phyloP scores from a whole-genome alignment of 805 yeast genomes.

The Pichia pseudocactophila region DNA sequence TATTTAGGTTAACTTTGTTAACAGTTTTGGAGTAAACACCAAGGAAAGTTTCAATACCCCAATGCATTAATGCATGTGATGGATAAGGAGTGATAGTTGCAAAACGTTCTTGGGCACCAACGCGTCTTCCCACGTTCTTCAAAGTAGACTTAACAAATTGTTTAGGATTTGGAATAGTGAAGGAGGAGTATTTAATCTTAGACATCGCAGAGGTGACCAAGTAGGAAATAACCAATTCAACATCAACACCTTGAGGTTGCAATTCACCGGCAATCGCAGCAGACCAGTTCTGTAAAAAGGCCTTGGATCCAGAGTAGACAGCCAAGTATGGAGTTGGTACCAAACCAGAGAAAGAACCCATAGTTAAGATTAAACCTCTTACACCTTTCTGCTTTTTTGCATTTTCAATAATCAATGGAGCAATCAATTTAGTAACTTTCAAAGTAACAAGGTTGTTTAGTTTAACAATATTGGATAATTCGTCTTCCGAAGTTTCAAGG shows the following conservation, averaged over 20 bases:
- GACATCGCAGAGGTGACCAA: slow-evolving; percentile 95
- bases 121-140: slow-evolving; percentile 64
- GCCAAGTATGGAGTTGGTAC: slow-evolving; percentile 89
- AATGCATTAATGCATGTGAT: slow-evolving; percentile 90
- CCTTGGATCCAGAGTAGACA: slow-evolving; percentile 92
- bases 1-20: slow-evolving; percentile 54
- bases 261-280: slow-evolving; percentile 82
- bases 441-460: slow-evolving; percentile 82
- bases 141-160: slow-evolving; percentile 69
- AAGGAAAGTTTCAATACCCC: slow-evolving; percentile 63
- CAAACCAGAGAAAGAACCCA: slow-evolving; percentile 97
- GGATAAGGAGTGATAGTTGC: slow-evolving; percentile 88
- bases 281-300: slow-evolving; percentile 92
- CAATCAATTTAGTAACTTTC: slow-evolving; percentile 68
- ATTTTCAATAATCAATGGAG: slow-evolving; percentile 58
- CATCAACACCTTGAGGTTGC: slow-evolving; percentile 61
- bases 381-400: slow-evolving; percentile 31
- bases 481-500: slow-evolving; percentile 64
- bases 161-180: slow-evolving; percentile 73
- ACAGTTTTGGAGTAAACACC: slow-evolving; percentile 75
- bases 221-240: slow-evolving; percentile 76
- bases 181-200: slow-evolving; percentile 71
- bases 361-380: slow-evolving; percentile 77
- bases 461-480: slow-evolving; percentile 71
- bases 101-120: slow-evolving; percentile 87